Evolutionary conservation across 208 protist genomes (phyloP).

Genomic region (Herpetomonas tarakana): DNA sequence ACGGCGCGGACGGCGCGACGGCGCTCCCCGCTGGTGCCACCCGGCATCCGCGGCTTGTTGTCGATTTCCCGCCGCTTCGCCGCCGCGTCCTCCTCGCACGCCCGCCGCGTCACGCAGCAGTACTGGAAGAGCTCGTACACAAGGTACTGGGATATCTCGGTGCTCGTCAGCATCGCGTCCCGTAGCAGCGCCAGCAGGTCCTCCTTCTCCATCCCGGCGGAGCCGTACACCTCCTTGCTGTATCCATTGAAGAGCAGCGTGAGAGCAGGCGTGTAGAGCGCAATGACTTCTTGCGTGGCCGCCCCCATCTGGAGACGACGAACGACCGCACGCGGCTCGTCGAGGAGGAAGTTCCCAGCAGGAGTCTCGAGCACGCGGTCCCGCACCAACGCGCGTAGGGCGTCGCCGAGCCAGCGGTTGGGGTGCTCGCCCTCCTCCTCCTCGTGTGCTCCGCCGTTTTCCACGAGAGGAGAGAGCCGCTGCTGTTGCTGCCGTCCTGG

Average conservation of each 20-base stretch:
- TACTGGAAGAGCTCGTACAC: conserved; percentile 80
- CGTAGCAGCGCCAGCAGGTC: conserved; percentile 71
- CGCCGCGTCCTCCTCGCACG: conserved; percentile 43
- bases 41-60: conserved; percentile 25
- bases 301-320: conserved; percentile 46
- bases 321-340: conserved; percentile 30
- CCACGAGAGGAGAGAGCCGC: neutral
- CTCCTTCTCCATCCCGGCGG: conserved; percentile 60
- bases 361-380: conserved; percentile 13
- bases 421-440: conserved; percentile 1
- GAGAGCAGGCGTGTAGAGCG: conserved; percentile 48
- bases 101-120: conserved; percentile 53
- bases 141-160: conserved; percentile 81
- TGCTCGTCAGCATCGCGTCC: conserved; percentile 87
- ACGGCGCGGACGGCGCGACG: conserved; percentile 36
- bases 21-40: conserved; percentile 11
- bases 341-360: conserved; percentile 7
- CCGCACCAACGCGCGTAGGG: conserved; percentile 27
- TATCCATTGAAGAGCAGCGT: conserved; percentile 70
- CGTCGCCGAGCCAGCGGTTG: conserved; percentile 45
- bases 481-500: neutral
- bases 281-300: conserved; percentile 49
- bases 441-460: neutral
- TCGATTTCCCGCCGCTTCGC: conserved; percentile 58
- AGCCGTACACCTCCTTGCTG: conserved; percentile 71